These are phyloP conservation scores for Lasiodiplodia theobromae DNA, from an alignment of 2,329 filamentous ascomycete species.

Conservation along the genomic window DNA sequence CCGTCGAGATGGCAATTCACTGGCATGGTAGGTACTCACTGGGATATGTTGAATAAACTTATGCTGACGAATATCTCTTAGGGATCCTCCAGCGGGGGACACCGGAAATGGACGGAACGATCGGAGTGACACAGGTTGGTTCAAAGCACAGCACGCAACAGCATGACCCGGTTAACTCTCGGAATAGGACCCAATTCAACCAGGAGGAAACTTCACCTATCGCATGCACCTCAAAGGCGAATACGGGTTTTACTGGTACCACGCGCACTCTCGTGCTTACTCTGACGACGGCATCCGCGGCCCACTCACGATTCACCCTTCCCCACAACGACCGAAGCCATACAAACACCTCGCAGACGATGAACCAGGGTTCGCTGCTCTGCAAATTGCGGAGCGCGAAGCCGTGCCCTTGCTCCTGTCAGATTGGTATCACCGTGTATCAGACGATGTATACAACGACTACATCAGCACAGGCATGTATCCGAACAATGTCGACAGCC, in stretches of 20 bases:
- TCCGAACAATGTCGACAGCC: slow-evolving; percentile 33
- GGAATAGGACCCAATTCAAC: slow-evolving; percentile 62
- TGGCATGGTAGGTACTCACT: slow-evolving; percentile 72
- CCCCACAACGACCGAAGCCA: slow-evolving; percentile 28
- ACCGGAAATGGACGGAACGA: slow-evolving; percentile 74
- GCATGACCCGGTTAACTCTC: not conserved
- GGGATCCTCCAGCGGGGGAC: slow-evolving; percentile 63
- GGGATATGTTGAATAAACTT: not conserved
- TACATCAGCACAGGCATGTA: slow-evolving; percentile 33
- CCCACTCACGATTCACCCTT: slow-evolving; percentile 66
- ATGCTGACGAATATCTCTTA: not conserved
- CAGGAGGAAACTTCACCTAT: slow-evolving; percentile 71
- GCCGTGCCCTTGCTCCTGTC: slow-evolving; percentile 31
- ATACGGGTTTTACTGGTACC: slow-evolving; percentile 80
- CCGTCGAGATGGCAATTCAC: slow-evolving; percentile 67
- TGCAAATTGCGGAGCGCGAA: slow-evolving; percentile 26
- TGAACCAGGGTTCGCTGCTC: not conserved
- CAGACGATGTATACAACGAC: slow-evolving; percentile 31
- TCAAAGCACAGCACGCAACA: not conserved
- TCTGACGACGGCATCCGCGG: slow-evolving; percentile 74
- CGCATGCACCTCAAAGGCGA: slow-evolving; percentile 65
- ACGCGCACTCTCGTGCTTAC: slow-evolving; percentile 71
- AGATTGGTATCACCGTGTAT: slow-evolving; percentile 33
- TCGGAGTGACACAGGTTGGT: slow-evolving; percentile 64
- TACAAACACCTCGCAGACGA: slow-evolving; percentile 8